A percentile compares a stretch with the other conserved stretches of the same genome.
phyloP scores from a whole-genome alignment of 768 basidiomycete species.

The Lactarius psammicola region DNA sequence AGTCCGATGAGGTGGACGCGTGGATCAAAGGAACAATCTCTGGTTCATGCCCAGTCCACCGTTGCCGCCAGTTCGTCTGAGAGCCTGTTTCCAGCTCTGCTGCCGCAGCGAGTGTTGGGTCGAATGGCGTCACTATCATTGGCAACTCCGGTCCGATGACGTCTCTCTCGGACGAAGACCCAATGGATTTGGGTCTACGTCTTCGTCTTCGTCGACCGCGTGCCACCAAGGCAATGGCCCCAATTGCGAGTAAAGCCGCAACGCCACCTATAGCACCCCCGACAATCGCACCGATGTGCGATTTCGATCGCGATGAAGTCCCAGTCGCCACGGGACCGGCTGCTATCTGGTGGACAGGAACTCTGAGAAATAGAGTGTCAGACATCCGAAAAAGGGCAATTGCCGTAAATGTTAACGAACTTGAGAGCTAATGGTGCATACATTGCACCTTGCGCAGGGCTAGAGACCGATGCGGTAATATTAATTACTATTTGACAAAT shows the following conservation, averaged over 20 bases:
- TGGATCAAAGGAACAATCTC: background rate
- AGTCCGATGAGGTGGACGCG: background rate
- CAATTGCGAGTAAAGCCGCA: background rate
- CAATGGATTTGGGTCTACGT: background rate
- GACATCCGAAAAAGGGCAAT: background rate
- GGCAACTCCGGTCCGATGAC: background rate
- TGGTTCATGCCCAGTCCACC: background rate
- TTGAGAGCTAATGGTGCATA: constrained; percentile 30
- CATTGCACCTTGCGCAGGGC: constrained; percentile 31
- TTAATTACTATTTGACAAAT: background rate
- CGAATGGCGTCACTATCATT: constrained; percentile 3
- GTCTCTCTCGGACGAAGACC: background rate
- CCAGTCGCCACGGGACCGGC: background rate
- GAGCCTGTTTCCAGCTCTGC: background rate
- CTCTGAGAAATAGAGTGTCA: background rate
- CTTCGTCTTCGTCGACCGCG: constrained; percentile 11
- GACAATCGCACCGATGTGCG: constrained; percentile 18
- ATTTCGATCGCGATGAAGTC: background rate
- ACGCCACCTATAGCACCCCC: constrained; percentile 26
- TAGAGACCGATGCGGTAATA: background rate
- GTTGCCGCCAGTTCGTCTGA: background rate
- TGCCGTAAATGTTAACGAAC: constrained; percentile 24
- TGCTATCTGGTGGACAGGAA: constrained; percentile 1
- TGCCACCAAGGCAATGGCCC: background rate
- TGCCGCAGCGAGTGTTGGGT: background rate